A percentile compares a stretch with the other conserved stretches of the same genome.
These are phyloP conservation scores for Uncinocarpus reesii DNA, from an alignment of 2,329 filamentous ascomycete species.

Conservation along the genomic window DNA sequence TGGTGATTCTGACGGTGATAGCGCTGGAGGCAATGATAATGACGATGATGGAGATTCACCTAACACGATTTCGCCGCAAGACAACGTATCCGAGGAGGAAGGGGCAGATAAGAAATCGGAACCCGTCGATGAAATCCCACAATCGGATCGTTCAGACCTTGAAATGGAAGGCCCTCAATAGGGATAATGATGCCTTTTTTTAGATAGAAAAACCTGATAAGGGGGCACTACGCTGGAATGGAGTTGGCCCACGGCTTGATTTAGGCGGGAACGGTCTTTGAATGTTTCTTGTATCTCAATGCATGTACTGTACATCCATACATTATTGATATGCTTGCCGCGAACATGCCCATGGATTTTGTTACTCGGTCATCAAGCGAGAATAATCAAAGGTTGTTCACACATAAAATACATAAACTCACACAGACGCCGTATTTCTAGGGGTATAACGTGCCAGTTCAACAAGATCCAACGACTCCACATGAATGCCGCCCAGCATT, in stretches of 20 bases:
- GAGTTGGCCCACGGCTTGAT: no score
- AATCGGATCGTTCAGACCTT: background rate
- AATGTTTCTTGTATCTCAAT: no score
- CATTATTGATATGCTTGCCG: no score
- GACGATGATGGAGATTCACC: slow-evolving; percentile 14
- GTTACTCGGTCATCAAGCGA: no score
- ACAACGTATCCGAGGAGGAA: slow-evolving; percentile 12
- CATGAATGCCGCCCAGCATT: no score
- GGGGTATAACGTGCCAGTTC: slow-evolving; percentile 1
- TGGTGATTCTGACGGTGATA: background rate
- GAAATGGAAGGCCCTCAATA: slow-evolving; percentile 8
- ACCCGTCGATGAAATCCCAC: background rate
- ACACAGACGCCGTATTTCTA: background rate
- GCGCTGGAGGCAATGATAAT: background rate
- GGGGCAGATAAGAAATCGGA: background rate
- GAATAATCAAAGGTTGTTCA: background rate
- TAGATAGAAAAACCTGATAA: no score
- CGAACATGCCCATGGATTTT: no score
- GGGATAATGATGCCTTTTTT: background rate
- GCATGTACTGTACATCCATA: no score
- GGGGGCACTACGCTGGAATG: no score
- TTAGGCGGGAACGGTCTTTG: no score
- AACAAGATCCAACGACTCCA: no score
- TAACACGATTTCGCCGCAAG: slow-evolving; percentile 10
- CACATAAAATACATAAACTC: background rate